phyloP scores from a whole-genome alignment of 2,329 filamentous ascomycete genomes.

The Monosporascus sp. region DNA sequence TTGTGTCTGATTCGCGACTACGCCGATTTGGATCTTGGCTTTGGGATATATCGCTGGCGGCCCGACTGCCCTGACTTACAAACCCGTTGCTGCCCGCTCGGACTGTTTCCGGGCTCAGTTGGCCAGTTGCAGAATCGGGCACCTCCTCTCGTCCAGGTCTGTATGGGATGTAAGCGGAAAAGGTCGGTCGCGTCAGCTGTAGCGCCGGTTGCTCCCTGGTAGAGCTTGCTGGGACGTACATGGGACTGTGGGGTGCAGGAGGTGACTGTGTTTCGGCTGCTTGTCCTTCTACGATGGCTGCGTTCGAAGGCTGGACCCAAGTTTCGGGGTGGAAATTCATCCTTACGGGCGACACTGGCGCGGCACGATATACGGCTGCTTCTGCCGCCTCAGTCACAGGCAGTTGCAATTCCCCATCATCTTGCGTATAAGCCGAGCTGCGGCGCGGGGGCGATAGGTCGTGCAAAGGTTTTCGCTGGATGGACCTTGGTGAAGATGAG shows the following conservation, averaged over 20 bases:
- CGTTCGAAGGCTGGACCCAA: constrained; percentile 48
- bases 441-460: constrained; percentile 29
- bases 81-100: constrained; percentile 7
- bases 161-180: constrained; percentile 15
- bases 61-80: constrained; percentile 13
- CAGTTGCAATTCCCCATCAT: constrained; percentile 19
- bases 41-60: constrained; percentile 12
- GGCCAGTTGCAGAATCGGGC: constrained; percentile 8
- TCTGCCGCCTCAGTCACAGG: constrained; percentile 32
- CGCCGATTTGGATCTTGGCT: constrained; percentile 34
- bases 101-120: constrained; percentile 9
- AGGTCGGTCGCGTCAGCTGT: constrained; percentile 12
- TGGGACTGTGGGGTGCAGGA: constrained; percentile 33
- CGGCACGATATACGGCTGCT: constrained; percentile 35
- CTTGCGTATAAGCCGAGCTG: constrained; percentile 25
- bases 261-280: constrained; percentile 19
- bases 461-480: constrained; percentile 22
- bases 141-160: constrained; percentile 16
- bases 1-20: constrained; percentile 50
- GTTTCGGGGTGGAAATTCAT: constrained; percentile 50
- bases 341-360: constrained; percentile 51
- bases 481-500: constrained; percentile 22
- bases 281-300: constrained; percentile 41
- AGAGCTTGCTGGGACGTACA: constrained; percentile 13
- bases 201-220: constrained; percentile 11